Conservation (phyloP, 2,329 filamentous ascomycete species). For the Cryphonectria nitschkei region DNA sequence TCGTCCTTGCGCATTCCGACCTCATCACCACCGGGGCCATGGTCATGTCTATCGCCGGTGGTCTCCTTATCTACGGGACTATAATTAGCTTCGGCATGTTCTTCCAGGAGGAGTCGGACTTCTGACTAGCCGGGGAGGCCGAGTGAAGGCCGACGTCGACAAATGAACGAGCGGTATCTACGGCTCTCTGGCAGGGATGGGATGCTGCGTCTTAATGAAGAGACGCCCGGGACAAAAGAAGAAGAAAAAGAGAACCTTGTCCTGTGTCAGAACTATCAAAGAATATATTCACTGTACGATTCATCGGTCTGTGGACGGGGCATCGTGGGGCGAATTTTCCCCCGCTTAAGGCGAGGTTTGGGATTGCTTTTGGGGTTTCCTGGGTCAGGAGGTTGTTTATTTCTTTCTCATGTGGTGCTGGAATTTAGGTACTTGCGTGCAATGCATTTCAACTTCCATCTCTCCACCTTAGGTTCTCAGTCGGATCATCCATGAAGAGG, state of each 20-base stretch:
- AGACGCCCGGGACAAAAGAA: slow-evolving; percentile 2
- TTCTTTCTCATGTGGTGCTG: slow-evolving; percentile 4
- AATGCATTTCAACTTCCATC: slow-evolving; percentile 14
- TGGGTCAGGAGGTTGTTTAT: neutral
- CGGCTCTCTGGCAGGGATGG: neutral
- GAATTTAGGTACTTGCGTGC: slow-evolving; percentile 19
- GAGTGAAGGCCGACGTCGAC: slow-evolving; percentile 15
- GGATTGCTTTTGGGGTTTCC: slow-evolving; percentile 12
- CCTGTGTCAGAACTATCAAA: slow-evolving; percentile 1
- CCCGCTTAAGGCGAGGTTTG: slow-evolving; percentile 12
- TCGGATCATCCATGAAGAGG: neutral
- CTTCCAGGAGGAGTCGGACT: slow-evolving; percentile 97
- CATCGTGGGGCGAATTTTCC: slow-evolving; percentile 9
- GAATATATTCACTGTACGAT: slow-evolving; percentile 21
- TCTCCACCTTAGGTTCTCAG: too few relatives aligned
- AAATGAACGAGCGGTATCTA: neutral
- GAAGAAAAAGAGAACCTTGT: neutral
- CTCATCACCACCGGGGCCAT: slow-evolving; percentile 85
- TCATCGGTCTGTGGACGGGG: slow-evolving; percentile 2
- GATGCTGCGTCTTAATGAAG: slow-evolving; percentile 12
- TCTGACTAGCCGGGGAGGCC: slow-evolving; percentile 55
- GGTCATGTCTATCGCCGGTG: slow-evolving; percentile 92
- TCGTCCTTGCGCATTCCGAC: slow-evolving; percentile 83
- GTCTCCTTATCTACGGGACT: slow-evolving; percentile 93
- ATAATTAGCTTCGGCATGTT: slow-evolving; percentile 99